Conservation (phyloP, 2,329 filamentous ascomycete genomes). For the Colletotrichum tropicale region DNA sequence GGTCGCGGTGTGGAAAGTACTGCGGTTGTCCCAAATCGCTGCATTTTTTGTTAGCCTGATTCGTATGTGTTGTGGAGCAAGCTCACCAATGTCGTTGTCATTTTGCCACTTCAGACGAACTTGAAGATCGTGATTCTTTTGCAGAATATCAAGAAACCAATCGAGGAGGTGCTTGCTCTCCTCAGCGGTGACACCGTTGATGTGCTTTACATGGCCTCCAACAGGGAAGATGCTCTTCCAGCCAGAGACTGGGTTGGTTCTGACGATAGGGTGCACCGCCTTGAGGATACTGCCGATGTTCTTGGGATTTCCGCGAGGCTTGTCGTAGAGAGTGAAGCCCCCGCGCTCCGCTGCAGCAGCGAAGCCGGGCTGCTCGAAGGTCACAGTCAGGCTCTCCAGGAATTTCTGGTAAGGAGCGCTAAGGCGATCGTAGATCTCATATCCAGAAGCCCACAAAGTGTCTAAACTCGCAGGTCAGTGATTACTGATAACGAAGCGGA, state of each 20-base stretch:
- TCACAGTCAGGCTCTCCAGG: conserved; percentile 55
- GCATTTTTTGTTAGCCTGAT: not conserved
- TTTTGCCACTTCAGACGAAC: conserved; percentile 51
- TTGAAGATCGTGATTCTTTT: conserved; percentile 54
- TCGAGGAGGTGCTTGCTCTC: conserved; percentile 46
- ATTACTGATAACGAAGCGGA: not conserved
- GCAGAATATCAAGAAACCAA: conserved; percentile 44
- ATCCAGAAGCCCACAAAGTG: conserved; percentile 67
- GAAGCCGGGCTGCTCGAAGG: conserved; percentile 44
- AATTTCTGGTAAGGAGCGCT: conserved; percentile 54
- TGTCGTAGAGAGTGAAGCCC: conserved; percentile 34
- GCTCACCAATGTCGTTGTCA: conserved; percentile 40
- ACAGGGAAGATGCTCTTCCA: conserved; percentile 57
- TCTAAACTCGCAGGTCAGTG: conserved; percentile 32
- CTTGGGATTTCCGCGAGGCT: conserved; percentile 34
- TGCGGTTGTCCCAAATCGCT: conserved; percentile 68
- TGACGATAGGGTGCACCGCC: conserved; percentile 59
- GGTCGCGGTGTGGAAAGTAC: conserved; percentile 62
- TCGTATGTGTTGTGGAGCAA: not conserved
- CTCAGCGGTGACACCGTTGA: conserved; percentile 46
- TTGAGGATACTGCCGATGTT: conserved; percentile 54
- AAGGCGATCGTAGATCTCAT: conserved; percentile 63
- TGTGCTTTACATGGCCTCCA: conserved; percentile 43
- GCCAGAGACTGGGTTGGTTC: conserved; percentile 67
- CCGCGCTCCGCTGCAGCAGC: conserved; percentile 35